phyloP scores from a whole-genome alignment of 257 asterid genomes.

The Paulownia fortunei region DNA sequence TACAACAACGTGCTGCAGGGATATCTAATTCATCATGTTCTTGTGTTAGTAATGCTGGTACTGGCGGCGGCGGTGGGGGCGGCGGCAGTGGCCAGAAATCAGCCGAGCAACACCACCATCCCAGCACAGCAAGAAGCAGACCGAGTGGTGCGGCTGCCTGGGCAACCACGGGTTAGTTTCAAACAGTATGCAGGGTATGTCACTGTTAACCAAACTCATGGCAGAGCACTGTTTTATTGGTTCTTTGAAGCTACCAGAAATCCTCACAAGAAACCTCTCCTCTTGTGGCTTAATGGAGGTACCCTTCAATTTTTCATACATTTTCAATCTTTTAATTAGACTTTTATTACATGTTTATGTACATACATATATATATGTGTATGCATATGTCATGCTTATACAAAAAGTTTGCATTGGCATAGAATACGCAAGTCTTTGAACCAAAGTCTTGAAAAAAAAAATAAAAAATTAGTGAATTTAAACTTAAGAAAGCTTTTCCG shows the following conservation, averaged over 20 bases:
- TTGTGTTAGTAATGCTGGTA: background rate
- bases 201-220: constrained; percentile 64
- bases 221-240: constrained; percentile 87
- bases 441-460: background rate
- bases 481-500: background rate
- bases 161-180: constrained; percentile 72
- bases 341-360: background rate
- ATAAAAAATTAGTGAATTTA: background rate
- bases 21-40: background rate
- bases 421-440: background rate
- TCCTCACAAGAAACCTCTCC: constrained; percentile 55
- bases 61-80: background rate
- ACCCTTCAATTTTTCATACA: background rate
- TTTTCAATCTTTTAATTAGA: too few species aligned
- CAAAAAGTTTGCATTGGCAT: background rate
- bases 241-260: constrained; percentile 64
- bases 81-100: background rate
- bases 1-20: background rate
- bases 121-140: constrained; percentile 57
- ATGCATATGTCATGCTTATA: too few species aligned
- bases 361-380: background rate
- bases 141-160: constrained; percentile 60
- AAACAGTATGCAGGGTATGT: constrained; percentile 78
- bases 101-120: too few species aligned
- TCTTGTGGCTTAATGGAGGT: constrained; percentile 91